Percentiles rank a stretch among this genome's conserved stretches.
Evolutionary conservation across 2,329 filamentous ascomycete genomes (phyloP).

Genomic region (Tetracladium maxilliforme): DNA sequence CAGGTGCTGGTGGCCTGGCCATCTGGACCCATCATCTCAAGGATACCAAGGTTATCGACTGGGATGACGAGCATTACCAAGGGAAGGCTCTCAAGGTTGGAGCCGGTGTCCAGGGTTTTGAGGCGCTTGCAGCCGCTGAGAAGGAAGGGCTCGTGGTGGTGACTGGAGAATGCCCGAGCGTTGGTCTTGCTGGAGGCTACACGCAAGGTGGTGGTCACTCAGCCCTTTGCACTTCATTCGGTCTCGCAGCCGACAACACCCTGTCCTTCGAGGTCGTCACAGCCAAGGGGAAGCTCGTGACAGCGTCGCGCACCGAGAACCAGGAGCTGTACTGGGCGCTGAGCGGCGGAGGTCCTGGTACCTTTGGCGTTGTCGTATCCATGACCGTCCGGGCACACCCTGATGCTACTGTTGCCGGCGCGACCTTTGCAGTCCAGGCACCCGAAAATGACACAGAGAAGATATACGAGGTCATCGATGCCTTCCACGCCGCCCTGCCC

Average conservation of each 20-base stretch:
- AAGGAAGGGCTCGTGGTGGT: constrained; percentile 26
- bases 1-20: constrained; percentile 27
- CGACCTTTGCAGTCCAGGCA: constrained; percentile 25
- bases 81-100: constrained; percentile 21
- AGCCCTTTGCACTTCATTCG: constrained; percentile 34
- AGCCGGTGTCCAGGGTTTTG: constrained; percentile 17
- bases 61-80: constrained; percentile 13
- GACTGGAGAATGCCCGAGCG: constrained; percentile 37
- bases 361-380: constrained; percentile 39
- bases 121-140: constrained; percentile 26
- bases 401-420: constrained; percentile 24
- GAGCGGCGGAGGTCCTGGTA: constrained; percentile 42
- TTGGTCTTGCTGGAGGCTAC: constrained; percentile 45
- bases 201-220: constrained; percentile 45
- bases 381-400: constrained; percentile 36
- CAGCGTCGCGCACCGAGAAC: constrained; percentile 29
- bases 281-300: constrained; percentile 28
- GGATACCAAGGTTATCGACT: constrained; percentile 19
- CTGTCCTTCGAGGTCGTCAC: constrained; percentile 42
- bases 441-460: constrained; percentile 17
- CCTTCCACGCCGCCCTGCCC: constrained; percentile 27
- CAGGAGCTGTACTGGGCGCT: constrained; percentile 50
- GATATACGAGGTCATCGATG: constrained; percentile 31
- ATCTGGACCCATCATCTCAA: constrained; percentile 34
- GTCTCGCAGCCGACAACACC: constrained; percentile 43